Conservation (phyloP, 176 grass and related monocot genomes). For the Hsuehochloa calcarea region DNA sequence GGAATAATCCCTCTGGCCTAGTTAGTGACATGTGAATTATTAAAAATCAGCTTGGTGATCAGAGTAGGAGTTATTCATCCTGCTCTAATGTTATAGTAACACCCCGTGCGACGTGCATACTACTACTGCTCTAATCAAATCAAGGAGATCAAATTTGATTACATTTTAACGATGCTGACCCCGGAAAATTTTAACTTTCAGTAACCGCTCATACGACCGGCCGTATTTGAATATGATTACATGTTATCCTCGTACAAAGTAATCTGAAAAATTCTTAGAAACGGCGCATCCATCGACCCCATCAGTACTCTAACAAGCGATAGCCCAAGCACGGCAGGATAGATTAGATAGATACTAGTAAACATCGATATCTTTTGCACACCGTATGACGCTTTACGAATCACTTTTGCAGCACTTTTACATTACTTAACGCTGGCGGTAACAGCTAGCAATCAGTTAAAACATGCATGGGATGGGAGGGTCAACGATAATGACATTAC, state of each 20-base stretch:
- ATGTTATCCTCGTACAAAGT: neutral
- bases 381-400: neutral
- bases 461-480: neutral
- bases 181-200: neutral
- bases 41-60: too few relatives aligned
- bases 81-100: neutral
- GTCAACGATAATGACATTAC: neutral
- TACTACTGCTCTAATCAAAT: neutral
- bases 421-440: neutral
- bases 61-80: neutral
- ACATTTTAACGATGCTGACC: too few relatives aligned
- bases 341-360: neutral
- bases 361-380: neutral
- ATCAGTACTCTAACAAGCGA: neutral
- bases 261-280: too few relatives aligned
- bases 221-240: neutral
- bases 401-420: neutral
- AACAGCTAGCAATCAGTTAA: neutral
- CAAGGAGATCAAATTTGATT: too few relatives aligned
- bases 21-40: too few relatives aligned
- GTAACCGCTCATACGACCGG: neutral
- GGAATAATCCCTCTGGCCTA: too few relatives aligned
- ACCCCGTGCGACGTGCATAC: neutral
- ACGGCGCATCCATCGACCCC: too few relatives aligned
- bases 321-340: neutral